Evolutionary conservation across 345 rosid species (phyloP).

Genomic region (Gossypium rotundifolium): DNA sequence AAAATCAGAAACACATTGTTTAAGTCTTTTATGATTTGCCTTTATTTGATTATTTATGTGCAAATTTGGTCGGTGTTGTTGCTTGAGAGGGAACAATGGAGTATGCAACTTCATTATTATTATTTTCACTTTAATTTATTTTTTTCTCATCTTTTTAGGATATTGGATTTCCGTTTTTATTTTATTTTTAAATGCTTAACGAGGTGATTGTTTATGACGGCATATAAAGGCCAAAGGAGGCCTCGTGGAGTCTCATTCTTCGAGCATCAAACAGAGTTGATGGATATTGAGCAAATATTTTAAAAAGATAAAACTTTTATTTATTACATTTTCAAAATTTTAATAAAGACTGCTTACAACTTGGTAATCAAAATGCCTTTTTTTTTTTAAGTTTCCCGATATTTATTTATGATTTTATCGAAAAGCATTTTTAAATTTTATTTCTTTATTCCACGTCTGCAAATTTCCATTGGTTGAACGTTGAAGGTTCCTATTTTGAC

Average conservation of each 20-base stretch:
- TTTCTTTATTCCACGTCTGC: neutral
- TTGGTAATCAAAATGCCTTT: too few relatives aligned
- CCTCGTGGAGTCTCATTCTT: slow-evolving; percentile 65
- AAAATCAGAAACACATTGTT: too few relatives aligned
- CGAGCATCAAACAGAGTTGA: slow-evolving; percentile 19
- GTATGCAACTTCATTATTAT: slow-evolving; percentile 15
- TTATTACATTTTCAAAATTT: too few relatives aligned
- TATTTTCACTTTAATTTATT: neutral
- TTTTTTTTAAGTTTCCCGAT: too few relatives aligned
- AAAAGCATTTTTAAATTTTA: neutral
- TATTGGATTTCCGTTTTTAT: neutral
- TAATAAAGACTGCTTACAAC: too few relatives aligned
- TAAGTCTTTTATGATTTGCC: neutral
- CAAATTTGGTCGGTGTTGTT: slow-evolving; percentile 14
- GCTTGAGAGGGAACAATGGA: slow-evolving; percentile 23
- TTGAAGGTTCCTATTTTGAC: neutral
- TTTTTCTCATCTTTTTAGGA: slow-evolving; percentile 30
- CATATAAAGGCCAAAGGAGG: slow-evolving; percentile 15
- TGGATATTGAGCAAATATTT: neutral
- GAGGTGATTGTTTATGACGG: slow-evolving; percentile 34
- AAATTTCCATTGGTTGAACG: neutral
- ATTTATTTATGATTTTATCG: too few relatives aligned
- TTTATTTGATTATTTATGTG: neutral
- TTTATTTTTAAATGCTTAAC: neutral
- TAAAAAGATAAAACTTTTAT: too few relatives aligned